Base-by-base conservation (phyloP, 108 stramenopile genomes). In the Seminavis robusta region DNA sequence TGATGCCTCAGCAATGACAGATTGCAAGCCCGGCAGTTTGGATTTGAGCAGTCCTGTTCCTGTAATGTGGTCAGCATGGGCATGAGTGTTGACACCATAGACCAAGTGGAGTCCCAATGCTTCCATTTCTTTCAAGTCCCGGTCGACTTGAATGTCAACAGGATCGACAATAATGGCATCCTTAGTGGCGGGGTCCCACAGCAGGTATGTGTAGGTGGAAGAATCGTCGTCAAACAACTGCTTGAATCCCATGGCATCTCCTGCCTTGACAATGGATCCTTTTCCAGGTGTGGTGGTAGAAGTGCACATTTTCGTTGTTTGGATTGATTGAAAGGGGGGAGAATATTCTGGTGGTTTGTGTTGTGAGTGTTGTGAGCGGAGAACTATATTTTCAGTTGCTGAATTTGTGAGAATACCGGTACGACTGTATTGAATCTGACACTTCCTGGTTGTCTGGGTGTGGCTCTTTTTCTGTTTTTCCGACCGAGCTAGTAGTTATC, bases 141-240 rank as follows among this genome's bases (percentile, higher is more conserved):
- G 66, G 32, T 88, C 86, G 9, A 89, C 94, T 41, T 85, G 83
- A 20, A 70, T 39, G 43, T 83, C 85, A 43, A 97, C 94, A 5
- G 96, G 94, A 74, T 97, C 96, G 45, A 97, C 86, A 13, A 97
- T 24, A 33, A 94, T 69, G 20, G 88, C 92, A 70, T 94, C 92
- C 45, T 82, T 86, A 9, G 88, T 92, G 13, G 69, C 49, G 7
- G 53, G 45, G 59, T 88, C 85, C 69, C 84, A 94, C 28, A 97
- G 68, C 13, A 97, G 37, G 68, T 95, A 97, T 0, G 92, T 92
- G 63, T 88, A 95, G 15, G 95, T 93, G 27, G 56, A 71, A 16
- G 84, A 88, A 38, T 86, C 90, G 28, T 78, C 81, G 46, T 97
- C 95, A 39, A 88, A 95, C n/a, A 97, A 62, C 47, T 94, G 95